A percentile compares a stretch with the other conserved stretches of the same genome.
These are phyloP conservation scores for Hibiscus syriacus DNA, from an alignment of 345 rosid species.

Conservation along the genomic window DNA sequence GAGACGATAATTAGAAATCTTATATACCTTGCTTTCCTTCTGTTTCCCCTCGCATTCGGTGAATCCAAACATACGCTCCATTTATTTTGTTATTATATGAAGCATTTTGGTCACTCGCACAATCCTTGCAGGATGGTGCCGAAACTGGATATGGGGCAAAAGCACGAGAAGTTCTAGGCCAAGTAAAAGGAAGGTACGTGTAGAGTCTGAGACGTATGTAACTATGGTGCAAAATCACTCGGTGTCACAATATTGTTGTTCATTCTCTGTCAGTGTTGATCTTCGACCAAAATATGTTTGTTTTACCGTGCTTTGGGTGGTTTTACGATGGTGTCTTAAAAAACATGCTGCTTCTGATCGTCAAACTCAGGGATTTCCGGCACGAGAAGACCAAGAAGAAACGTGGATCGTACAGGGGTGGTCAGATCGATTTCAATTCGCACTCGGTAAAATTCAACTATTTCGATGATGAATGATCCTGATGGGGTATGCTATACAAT, in stretches of 20 bases:
- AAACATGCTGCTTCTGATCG: background rate
- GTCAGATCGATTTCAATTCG: too few species aligned
- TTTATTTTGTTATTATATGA: constrained; percentile 3
- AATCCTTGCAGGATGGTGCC: constrained; percentile 57
- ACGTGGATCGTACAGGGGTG: constrained; percentile 22
- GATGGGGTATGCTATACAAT: background rate
- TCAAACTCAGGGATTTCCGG: constrained; percentile 58
- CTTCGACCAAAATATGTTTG: background rate
- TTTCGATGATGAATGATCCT: constrained; percentile 60
- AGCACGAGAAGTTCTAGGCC: constrained; percentile 89
- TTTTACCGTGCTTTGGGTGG: background rate
- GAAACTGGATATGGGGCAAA: constrained; percentile 87
- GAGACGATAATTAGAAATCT: background rate
- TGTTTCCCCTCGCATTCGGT: background rate
- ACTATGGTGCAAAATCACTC: too few species aligned
- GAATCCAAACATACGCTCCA: background rate
- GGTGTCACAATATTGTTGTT: background rate
- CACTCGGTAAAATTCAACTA: constrained; percentile 36
- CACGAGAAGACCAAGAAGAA: constrained; percentile 99
- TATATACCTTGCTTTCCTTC: background rate
- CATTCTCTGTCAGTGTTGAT: background rate
- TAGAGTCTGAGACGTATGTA: background rate
- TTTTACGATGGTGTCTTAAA: background rate
- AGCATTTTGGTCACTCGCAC: background rate
- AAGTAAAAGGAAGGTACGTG: constrained; percentile 88